A percentile compares a stretch with the other conserved stretches of the same genome.
Conservation (phyloP, 139 green algal genomes). For the Volvox africanus region DNA sequence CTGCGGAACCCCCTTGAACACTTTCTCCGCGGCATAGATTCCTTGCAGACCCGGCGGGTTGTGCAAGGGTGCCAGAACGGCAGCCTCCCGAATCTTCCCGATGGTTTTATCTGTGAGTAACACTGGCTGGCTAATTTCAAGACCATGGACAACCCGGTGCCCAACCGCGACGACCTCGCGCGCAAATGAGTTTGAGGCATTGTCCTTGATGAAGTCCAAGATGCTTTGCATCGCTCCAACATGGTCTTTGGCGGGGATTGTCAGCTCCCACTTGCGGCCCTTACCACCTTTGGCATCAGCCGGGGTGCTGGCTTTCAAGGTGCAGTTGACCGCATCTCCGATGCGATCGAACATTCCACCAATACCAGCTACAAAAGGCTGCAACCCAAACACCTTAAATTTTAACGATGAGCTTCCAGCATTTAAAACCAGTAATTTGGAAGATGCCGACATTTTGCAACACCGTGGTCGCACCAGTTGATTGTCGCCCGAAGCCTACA, state of each 20-base stretch:
- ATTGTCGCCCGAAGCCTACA: too few species aligned
- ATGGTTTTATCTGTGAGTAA: slow-evolving; percentile 72
- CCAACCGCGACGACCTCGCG: slow-evolving; percentile 63
- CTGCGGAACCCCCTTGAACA: slow-evolving; percentile 78
- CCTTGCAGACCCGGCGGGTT: slow-evolving; percentile 86
- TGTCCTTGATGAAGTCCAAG: slow-evolving; percentile 63
- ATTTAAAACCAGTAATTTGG: slow-evolving; percentile 79
- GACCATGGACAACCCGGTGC: slow-evolving; percentile 87
- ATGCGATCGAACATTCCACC: slow-evolving; percentile 83
- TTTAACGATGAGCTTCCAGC: slow-evolving; percentile 76
- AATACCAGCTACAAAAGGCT: slow-evolving; percentile 53
- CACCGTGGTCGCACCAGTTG: background rate
- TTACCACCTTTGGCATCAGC: background rate
- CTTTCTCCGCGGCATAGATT: slow-evolving; percentile 71
- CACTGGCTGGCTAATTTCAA: slow-evolving; percentile 70
- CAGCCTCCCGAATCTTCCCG: slow-evolving; percentile 69
- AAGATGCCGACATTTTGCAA: slow-evolving; percentile 26
- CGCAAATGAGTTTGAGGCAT: slow-evolving; percentile 58
- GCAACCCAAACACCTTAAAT: slow-evolving; percentile 77
- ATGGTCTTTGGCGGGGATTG: slow-evolving; percentile 61
- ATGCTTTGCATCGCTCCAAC: slow-evolving; percentile 67
- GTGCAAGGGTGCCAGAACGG: slow-evolving; percentile 88
- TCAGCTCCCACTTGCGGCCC: slow-evolving; percentile 44
- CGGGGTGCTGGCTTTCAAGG: slow-evolving; percentile 10
- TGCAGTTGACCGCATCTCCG: slow-evolving; percentile 49